Evolutionary conservation across 176 grass and related monocot species (phyloP).

Genomic region (Dactylis glomerata): DNA sequence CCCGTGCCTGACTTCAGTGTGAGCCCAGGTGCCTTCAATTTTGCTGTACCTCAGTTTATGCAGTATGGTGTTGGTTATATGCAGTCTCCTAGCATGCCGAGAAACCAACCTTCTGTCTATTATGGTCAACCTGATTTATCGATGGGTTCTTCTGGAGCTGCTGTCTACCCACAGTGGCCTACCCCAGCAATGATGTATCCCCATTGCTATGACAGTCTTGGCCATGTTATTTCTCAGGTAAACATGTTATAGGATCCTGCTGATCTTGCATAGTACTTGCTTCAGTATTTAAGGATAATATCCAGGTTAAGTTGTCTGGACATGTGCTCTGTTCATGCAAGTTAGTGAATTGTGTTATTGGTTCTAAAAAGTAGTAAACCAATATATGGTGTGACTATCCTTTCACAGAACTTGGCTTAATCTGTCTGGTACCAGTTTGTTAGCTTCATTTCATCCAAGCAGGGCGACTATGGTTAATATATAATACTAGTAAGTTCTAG

Average conservation of each 20-base stretch:
- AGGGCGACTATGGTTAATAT: background rate
- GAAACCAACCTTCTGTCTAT: constrained; percentile 65
- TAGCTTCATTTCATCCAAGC: background rate
- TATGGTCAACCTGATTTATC: constrained; percentile 56
- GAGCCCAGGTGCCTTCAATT: constrained; percentile 47
- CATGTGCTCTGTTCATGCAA: background rate
- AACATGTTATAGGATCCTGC: background rate
- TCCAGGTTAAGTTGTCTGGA: background rate
- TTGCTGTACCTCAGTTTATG: constrained; percentile 56
- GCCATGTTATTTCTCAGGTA: constrained; percentile 74
- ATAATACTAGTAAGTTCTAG: background rate
- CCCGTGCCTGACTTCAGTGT: constrained; percentile 43
- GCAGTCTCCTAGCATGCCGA: constrained; percentile 50
- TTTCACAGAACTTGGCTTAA: background rate
- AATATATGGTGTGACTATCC: background rate
- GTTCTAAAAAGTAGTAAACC: background rate
- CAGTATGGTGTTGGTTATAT: constrained; percentile 57
- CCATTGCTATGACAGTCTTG: constrained; percentile 75
- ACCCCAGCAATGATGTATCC: constrained; percentile 76
- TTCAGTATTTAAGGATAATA: background rate
- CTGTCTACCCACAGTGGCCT: constrained; percentile 74
- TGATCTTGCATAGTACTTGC: background rate
- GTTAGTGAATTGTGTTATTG: background rate
- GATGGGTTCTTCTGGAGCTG: constrained; percentile 50
- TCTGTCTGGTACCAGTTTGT: background rate